phyloP scores from a whole-genome alignment of 768 basidiomycete genomes.

The Lactarius evosmus region DNA sequence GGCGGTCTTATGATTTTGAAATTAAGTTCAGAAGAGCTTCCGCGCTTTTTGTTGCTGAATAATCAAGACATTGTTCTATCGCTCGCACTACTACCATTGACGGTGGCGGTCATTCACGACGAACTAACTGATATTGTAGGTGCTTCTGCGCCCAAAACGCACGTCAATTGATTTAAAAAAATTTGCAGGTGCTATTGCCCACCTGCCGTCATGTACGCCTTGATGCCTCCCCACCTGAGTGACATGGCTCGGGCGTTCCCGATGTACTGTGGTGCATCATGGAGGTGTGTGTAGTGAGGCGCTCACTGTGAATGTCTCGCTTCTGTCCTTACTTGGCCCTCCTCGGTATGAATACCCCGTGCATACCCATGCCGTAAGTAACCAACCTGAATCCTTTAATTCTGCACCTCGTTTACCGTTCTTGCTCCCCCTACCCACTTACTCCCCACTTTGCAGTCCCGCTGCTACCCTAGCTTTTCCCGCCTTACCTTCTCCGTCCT shows the following conservation, averaged over 20 bases:
- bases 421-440: neutral
- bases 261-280: neutral
- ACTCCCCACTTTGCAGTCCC: neutral
- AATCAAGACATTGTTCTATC: neutral
- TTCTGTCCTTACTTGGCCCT: neutral
- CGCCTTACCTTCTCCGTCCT: neutral
- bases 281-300: neutral
- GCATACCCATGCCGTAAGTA: constrained; percentile 9
- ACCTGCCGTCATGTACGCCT: neutral
- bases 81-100: neutral
- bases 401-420: constrained; percentile 3
- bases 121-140: neutral
- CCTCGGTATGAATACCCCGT: constrained; percentile 3
- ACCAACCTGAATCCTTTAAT: neutral
- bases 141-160: neutral
- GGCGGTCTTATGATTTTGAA: neutral
- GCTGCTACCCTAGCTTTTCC: neutral
- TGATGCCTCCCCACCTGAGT: neutral
- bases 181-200: neutral
- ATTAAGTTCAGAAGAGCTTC: neutral
- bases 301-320: neutral
- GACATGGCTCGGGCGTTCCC: neutral
- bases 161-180: neutral
- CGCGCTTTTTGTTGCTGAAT: neutral
- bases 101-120: neutral